phyloP scores from a whole-genome alignment of 192 early-diverging fungal species.

The Backusella psychrophila region DNA sequence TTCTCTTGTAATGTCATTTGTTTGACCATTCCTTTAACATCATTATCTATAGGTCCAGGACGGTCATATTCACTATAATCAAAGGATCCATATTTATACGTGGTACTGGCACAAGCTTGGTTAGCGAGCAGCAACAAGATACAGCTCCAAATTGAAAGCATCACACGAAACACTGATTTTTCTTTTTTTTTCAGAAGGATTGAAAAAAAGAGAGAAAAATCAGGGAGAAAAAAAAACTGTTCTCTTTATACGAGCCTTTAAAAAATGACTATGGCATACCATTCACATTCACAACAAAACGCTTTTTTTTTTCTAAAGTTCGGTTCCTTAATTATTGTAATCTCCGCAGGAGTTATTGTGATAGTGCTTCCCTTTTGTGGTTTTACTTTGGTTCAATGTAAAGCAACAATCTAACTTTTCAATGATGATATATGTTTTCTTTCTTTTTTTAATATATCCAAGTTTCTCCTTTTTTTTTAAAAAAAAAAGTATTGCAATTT shows the following conservation, averaged over 20 bases:
- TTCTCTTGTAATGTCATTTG: conserved; percentile 52
- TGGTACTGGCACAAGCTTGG: neutral
- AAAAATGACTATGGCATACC: neutral
- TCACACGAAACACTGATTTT: neutral
- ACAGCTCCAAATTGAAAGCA: neutral
- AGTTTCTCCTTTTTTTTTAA: neutral
- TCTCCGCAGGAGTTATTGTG: neutral
- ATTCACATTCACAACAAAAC: neutral
- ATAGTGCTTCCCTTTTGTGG: neutral
- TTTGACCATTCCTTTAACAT: conserved; percentile 42
- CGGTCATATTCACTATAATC: conserved; percentile 10
- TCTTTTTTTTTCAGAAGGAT: neutral
- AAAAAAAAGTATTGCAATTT: neutral
- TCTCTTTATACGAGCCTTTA: neutral
- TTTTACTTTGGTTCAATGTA: neutral
- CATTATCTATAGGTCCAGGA: conserved; percentile 43
- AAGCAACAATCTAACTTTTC: neutral
- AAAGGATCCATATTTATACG: neutral
- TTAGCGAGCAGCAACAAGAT: neutral
- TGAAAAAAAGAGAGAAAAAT: neutral
- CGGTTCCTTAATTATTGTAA: conserved; percentile 1
- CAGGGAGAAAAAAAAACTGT: neutral
- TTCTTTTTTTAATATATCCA: neutral
- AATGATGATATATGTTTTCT: neutral
- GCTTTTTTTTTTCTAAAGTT: neutral